Conservation (phyloP, 2,329 filamentous ascomycete species). For the Teratosphaeria destructans region DNA sequence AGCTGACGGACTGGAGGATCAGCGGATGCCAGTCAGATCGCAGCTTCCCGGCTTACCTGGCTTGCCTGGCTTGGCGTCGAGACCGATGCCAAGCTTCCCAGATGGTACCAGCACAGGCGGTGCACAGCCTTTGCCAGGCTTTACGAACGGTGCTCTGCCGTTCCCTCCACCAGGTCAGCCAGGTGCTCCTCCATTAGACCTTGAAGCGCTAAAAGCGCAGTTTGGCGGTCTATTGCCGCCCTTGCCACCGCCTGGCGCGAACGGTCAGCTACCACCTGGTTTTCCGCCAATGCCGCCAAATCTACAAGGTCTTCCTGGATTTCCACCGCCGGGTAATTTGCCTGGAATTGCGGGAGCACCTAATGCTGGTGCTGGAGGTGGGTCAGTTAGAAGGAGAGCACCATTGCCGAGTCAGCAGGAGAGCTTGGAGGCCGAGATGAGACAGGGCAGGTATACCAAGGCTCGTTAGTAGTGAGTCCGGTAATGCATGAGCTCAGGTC, state of each 20-base stretch:
- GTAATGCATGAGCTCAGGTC: neutral
- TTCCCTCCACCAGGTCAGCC: conserved; percentile 15
- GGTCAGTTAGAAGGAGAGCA: conserved; percentile 41
- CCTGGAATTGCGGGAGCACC: neutral
- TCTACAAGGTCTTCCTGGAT: conserved; percentile 4
- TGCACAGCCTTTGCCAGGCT: conserved; percentile 19
- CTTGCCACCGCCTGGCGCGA: conserved; percentile 12
- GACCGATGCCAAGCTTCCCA: conserved; percentile 12
- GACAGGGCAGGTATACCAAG: conserved; percentile 41
- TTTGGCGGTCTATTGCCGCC: conserved; percentile 21
- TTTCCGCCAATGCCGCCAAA: conserved; percentile 25
- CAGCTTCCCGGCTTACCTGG: conserved; percentile 53
- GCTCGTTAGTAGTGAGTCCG: conserved; percentile 20
- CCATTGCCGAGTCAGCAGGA: conserved; percentile 78
- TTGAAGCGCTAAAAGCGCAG: conserved; percentile 22
- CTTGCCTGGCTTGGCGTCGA: conserved; percentile 29
- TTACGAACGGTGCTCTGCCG: conserved; percentile 13
- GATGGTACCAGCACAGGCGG: conserved; percentile 37
- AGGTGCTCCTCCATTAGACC: conserved; percentile 16
- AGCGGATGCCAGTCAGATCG: conserved; percentile 57
- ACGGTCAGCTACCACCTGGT: conserved; percentile 18
- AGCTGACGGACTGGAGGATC: conserved; percentile 82
- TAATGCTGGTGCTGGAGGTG: neutral
- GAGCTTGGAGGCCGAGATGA: conserved; percentile 68
- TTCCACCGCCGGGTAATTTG: conserved; percentile 8